phyloP scores from a whole-genome alignment of 345 rosid species.

The Eucalyptus erythrocorys region DNA sequence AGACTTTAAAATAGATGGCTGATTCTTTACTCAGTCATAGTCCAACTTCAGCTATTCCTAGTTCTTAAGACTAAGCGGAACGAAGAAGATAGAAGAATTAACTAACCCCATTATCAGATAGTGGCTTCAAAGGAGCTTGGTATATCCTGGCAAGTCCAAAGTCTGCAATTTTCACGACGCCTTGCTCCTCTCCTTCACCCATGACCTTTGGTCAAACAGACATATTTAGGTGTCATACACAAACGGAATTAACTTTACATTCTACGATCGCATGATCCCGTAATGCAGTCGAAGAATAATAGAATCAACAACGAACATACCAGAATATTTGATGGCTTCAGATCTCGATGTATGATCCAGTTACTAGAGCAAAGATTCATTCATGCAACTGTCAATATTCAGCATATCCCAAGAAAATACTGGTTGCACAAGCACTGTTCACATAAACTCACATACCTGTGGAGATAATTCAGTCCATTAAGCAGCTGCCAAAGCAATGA shows the following conservation, averaged over 20 bases:
- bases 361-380: constrained; percentile 25
- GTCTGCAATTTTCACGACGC: constrained; percentile 94
- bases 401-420: neutral
- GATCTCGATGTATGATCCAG: constrained; percentile 98
- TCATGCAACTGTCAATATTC: neutral
- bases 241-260: neutral
- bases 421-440: neutral
- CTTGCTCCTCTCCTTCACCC: constrained; percentile 98
- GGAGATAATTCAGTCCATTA: constrained; percentile 93
- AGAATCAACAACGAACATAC: constrained; percentile 3
- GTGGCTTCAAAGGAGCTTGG: constrained; percentile 85
- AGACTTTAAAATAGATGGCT: neutral
- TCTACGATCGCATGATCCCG: neutral
- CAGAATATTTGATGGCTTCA: constrained; percentile 96
- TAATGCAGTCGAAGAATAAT: neutral
- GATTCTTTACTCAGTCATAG: neutral
- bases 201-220: constrained; percentile 20
- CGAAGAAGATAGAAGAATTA: neutral
- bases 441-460: constrained; percentile 9
- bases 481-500: constrained; percentile 98
- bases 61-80: neutral
- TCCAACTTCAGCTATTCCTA: neutral
- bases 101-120: constrained; percentile 73
- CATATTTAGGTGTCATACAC: neutral
- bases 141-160: constrained; percentile 96